Percentiles rank a stretch among this genome's conserved stretches.
phyloP scores from a whole-genome alignment of 1,284 basidiomycete genomes.

The Irpex sp. region DNA sequence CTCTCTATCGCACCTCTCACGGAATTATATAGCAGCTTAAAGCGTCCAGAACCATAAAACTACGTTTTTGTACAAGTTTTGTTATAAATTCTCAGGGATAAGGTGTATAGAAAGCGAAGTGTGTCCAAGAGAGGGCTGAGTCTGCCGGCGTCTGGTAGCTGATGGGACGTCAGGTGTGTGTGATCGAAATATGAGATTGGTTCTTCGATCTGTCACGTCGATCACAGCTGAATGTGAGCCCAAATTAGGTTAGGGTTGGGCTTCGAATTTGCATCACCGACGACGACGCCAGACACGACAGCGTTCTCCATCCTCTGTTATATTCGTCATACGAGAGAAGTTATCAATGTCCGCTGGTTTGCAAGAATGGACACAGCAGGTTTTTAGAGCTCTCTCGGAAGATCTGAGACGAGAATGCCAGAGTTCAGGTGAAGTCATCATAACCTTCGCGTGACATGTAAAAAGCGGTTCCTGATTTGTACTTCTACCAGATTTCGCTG shows the following conservation, averaged over 20 bases:
- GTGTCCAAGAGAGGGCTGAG: neutral
- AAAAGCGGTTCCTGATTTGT: neutral
- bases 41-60: neutral
- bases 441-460: neutral
- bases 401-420: neutral
- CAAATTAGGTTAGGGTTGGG: neutral
- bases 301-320: too few species aligned
- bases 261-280: neutral
- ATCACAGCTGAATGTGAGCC: neutral
- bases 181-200: neutral
- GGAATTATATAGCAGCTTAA: neutral
- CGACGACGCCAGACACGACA: neutral
- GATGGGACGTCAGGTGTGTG: constrained; percentile 1
- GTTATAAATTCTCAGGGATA: neutral
- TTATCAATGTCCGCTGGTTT: neutral
- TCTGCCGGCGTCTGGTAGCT: neutral
- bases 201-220: constrained; percentile 2
- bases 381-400: neutral
- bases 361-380: neutral
- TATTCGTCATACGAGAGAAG: too few species aligned
- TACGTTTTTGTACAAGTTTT: neutral
- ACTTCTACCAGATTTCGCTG: neutral
- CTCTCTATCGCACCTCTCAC: neutral
- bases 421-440: neutral
- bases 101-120: neutral